Conservation (phyloP, 768 basidiomycete species). For the Suillus variegatus region DNA sequence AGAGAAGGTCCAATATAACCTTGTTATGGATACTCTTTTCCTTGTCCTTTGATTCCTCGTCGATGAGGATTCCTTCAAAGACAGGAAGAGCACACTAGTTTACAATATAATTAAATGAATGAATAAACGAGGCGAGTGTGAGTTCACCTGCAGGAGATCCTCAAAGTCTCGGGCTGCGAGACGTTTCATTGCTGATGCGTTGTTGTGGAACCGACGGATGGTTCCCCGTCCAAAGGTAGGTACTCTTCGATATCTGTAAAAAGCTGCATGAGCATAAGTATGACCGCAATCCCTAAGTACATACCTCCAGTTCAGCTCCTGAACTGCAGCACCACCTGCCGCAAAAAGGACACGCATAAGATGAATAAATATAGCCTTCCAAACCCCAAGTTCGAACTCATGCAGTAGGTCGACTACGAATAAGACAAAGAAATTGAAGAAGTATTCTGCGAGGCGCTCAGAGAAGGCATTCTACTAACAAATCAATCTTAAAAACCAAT, state of each 20-base stretch:
- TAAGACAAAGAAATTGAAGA: constrained; percentile 11
- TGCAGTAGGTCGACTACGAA: constrained; percentile 18
- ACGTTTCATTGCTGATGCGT: no score
- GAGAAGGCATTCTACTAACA: constrained; percentile 39
- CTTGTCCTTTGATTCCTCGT: no score
- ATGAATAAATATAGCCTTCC: constrained; percentile 18
- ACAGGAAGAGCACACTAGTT: no score
- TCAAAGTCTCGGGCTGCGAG: no score
- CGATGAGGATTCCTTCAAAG: no score
- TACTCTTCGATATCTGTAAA: neutral
- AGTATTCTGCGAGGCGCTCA: constrained; percentile 13
- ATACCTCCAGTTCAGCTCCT: constrained; percentile 15
- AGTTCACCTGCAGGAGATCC: no score
- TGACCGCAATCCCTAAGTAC: neutral
- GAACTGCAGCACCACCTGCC: constrained; percentile 1
- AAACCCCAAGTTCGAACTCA: constrained; percentile 19
- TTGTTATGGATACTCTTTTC: constrained; percentile 23
- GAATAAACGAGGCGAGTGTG: no score
- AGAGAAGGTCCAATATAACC: constrained; percentile 26
- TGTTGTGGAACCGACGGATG: no score
- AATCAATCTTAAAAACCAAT: neutral
- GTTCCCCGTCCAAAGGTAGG: no score
- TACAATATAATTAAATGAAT: no score
- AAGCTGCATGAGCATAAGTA: neutral
- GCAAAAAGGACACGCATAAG: constrained; percentile 17